phyloP scores from a whole-genome alignment of 2,329 filamentous ascomycete species.

The Colletotrichum cereale region DNA sequence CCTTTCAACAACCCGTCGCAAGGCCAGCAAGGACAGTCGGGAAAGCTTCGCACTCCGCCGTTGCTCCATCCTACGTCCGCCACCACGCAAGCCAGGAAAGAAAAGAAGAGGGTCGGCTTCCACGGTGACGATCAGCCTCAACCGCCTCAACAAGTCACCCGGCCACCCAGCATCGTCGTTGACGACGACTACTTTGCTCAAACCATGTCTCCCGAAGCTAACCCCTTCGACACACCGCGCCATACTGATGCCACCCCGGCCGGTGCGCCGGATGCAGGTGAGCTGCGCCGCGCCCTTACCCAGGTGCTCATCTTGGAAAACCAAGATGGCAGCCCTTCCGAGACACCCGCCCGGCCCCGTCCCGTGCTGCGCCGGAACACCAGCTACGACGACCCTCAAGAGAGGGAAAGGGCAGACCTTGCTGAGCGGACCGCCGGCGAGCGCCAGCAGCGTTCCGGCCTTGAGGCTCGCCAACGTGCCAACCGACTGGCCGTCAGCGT shows the following conservation, averaged over 20 bases:
- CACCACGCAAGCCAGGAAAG: conserved; percentile 44
- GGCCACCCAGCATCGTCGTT: conserved; percentile 49
- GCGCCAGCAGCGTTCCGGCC: conserved; percentile 55
- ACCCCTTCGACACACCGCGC: conserved; percentile 36
- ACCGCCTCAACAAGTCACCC: conserved; percentile 9
- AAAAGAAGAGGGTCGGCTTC: conserved; percentile 57
- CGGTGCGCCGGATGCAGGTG: conserved; percentile 53
- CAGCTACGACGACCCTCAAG: conserved; percentile 56
- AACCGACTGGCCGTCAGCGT: conserved; percentile 55
- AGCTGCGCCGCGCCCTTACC: conserved; percentile 54
- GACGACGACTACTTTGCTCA: conserved; percentile 39
- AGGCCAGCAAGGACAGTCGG: neutral
- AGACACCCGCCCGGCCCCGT: conserved; percentile 46
- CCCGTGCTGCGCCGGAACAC: conserved; percentile 58
- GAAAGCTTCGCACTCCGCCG: conserved; percentile 29
- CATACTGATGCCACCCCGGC: conserved; percentile 42
- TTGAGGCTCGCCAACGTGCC: conserved; percentile 55
- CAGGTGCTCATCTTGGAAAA: conserved; percentile 53
- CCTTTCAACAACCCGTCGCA: conserved; percentile 23
- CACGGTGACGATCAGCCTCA: conserved; percentile 15
- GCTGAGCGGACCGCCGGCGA: conserved; percentile 54
- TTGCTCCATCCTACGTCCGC: conserved; percentile 22
- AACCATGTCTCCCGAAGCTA: conserved; percentile 26
- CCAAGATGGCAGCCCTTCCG: conserved; percentile 35
- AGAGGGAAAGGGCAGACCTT: conserved; percentile 55